Base-by-base conservation (phyloP, 2,329 filamentous ascomycete species). In the Fusarium incarnatum region DNA sequence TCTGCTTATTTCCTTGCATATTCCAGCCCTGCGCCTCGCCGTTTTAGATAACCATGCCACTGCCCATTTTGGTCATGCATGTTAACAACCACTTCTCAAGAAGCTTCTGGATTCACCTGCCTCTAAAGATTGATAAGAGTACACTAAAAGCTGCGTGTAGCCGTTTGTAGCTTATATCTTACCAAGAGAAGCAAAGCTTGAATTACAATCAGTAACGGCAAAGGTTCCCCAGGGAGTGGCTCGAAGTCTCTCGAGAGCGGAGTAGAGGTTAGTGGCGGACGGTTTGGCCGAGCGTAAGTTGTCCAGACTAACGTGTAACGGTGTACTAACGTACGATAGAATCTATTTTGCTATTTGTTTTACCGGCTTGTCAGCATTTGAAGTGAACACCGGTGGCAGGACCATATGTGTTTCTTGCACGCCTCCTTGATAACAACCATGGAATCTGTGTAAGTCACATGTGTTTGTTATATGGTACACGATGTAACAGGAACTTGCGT, bases 31-130 rank as follows among this genome's bases (percentile, higher is more conserved):
- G 68, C 52, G 44, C 54, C 56, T 68, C 59, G 59, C 58, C 45
- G 28, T 70, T 72, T 65, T 67, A 27, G 63, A 71, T 55, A 48
- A 54, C 47, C 25, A 56, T 64, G 67, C 44, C 25, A 48, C 56
- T 30, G 40, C 49, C 55, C 64, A 44, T 47, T 42, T 41, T 23
- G 46, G 63, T 68, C 50, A 48, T 25, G 13, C 45, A 59, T 55
- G 25, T 30, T 23, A 45, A 60, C 47, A n/a, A 32, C 27, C 50
- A 22, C 47, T 54, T 47, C 23, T 45, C 46, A 47, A 32, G 28
- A 22, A 28, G 13, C 22, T 46, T 59, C 59, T 44, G 50, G 15
- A 30, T 34, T 58, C 27, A 57, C 30, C 28, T 59, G n/a, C n/a
- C 25, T 50, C 15, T 28, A 15, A 13, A 28, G n/a, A 37, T 22